Evolutionary conservation across 2,329 filamentous ascomycete species (phyloP).

Genomic region (Pseudogymnoascus pannorum): DNA sequence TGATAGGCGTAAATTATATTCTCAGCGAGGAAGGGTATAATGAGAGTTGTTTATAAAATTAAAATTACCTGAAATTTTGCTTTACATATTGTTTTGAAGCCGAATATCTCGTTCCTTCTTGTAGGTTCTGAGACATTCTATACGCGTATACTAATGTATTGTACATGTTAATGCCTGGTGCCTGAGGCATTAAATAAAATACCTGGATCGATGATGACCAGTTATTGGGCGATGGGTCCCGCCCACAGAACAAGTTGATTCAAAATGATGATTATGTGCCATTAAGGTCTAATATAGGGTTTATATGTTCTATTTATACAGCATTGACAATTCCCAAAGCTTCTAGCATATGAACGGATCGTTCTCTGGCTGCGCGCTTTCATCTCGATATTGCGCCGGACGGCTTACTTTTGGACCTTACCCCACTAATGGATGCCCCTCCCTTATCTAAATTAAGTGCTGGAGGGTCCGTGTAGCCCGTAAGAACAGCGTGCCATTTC

Average conservation of each 20-base stretch:
- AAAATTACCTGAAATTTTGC: neutral
- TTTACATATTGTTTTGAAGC: neutral
- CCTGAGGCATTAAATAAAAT: neutral
- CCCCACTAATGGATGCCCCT: conserved; percentile 6
- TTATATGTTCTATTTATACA: neutral
- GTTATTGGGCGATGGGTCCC: neutral
- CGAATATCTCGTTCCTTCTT: neutral
- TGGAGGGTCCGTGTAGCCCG: conserved; percentile 5
- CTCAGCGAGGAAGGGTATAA: neutral
- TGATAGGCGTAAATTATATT: neutral
- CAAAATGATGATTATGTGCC: neutral
- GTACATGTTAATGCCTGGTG: neutral
- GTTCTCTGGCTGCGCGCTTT: neutral
- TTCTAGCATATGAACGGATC: conserved; percentile 5
- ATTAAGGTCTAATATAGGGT: neutral
- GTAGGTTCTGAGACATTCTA: conserved; percentile 2
- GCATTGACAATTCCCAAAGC: neutral
- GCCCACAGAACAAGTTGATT: neutral
- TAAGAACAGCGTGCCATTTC: conserved; percentile 7
- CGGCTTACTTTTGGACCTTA: neutral
- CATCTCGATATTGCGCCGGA: conserved; percentile 2
- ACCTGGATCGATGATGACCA: conserved; percentile 1
- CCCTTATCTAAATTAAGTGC: conserved; percentile 8
- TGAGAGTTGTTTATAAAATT: neutral
- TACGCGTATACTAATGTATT: neutral